These are phyloP conservation scores for Fusarium gaditjirri DNA, from an alignment of 2,329 filamentous ascomycete genomes.

Conservation along the genomic window DNA sequence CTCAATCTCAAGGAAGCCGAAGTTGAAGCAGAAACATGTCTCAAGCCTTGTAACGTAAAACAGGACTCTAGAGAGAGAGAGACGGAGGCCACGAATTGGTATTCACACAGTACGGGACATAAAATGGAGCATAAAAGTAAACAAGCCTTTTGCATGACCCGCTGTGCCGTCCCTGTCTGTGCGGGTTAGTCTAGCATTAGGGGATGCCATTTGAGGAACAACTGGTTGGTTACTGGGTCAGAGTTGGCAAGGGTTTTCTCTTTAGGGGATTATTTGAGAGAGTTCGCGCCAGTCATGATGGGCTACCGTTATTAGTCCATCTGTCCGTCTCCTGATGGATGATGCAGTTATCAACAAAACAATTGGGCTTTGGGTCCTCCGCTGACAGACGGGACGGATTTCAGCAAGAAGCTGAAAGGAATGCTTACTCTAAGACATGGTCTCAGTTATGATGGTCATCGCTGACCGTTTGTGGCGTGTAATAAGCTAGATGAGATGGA, in stretches of 20 bases:
- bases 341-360: conserved; percentile 30
- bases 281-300: conserved; percentile 26
- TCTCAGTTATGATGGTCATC: conserved; percentile 10
- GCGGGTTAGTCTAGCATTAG: conserved; percentile 24
- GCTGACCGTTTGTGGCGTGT: conserved; percentile 32
- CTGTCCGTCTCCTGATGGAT: conserved; percentile 11
- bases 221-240: conserved; percentile 28
- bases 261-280: conserved; percentile 20
- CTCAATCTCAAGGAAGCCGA: background rate
- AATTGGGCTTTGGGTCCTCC: background rate
- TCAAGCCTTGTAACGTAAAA: conserved; percentile 6
- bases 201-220: conserved; percentile 32
- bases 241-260: conserved; percentile 23
- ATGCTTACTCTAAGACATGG: conserved; percentile 14
- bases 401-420: conserved; percentile 17
- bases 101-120: conserved; percentile 15
- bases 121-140: conserved; percentile 31
- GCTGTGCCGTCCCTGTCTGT: conserved; percentile 31
- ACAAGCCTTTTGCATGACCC: conserved; percentile 45
- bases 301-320: background rate
- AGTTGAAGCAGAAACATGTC: conserved; percentile 31
- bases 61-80: background rate
- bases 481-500: conserved; percentile 22
- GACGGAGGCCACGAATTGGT: background rate
- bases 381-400: conserved; percentile 2